Evolutionary conservation across 345 rosid species (phyloP).

Genomic region (Pseudoturritis turrita): DNA sequence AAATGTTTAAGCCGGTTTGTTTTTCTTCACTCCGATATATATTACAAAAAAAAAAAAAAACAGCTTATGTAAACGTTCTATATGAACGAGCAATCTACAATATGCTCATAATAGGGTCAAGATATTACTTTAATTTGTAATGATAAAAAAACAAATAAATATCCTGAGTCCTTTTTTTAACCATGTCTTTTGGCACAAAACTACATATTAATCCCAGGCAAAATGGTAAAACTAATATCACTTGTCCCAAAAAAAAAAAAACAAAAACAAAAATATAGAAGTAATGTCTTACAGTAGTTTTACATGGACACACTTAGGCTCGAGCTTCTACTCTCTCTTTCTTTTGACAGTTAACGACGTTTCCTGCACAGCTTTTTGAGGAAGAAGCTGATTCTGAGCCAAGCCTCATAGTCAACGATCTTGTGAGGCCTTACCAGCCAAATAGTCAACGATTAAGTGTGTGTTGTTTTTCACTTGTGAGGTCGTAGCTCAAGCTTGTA

Average conservation of each 20-base stretch:
- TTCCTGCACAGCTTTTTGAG: constrained; percentile 5
- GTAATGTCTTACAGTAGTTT: constrained; percentile 16
- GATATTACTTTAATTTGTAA: neutral
- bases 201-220: neutral
- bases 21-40: no score
- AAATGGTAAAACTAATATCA: constrained; percentile 12
- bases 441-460: neutral
- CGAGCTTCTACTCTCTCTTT: constrained; percentile 11
- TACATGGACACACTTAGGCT: constrained; percentile 8
- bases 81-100: no score
- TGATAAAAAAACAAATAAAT: no score
- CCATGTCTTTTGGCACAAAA: neutral
- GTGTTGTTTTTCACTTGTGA: constrained; percentile 21
- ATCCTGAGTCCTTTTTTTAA: neutral
- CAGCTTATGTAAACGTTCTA: no score
- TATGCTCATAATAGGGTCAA: neutral
- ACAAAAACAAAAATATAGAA: neutral
- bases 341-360: neutral
- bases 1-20: no score
- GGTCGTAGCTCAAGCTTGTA: constrained; percentile 83
- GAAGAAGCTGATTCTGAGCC: constrained; percentile 3
- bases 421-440: constrained; percentile 13
- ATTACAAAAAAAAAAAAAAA: no score
- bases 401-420: constrained; percentile 12
- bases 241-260: neutral